Evolutionary conservation across 805 yeast genomes (phyloP), one percentile per base, ranked within the genome.

Genomic region (Sugiyamaella americana): DNA sequence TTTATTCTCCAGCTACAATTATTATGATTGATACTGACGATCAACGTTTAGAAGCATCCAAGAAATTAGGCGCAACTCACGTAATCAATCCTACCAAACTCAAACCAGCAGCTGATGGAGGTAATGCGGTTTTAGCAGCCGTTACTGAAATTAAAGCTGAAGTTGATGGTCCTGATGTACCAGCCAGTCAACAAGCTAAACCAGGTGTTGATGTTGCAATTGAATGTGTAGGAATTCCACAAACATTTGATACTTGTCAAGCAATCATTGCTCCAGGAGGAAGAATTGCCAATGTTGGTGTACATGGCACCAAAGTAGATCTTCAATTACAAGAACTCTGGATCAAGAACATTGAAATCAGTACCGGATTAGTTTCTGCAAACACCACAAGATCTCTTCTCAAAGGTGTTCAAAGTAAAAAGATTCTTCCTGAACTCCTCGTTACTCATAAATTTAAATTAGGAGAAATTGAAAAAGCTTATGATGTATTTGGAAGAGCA

Each of bases 21-120:
- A 68, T 84, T 48, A 78, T 82, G 46, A 75, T 84, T 40, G 96
- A 87, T 64, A 71, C 84, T 40, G 73, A 80, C 53, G 87, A 84
- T 51, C 66, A 70, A 41, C 84, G 86, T 58, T 73, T 87, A 52
- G 72, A 76, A 41, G 74, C 83, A 68, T 89, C 95, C 43, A 66
- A 64, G 51, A 75, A 86, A 58, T 87, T 93, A 60, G 97, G 98
- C 55, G 97, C 97, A 42, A 89, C 97, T 40, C 91, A 87, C 62
- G 89, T 89, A 56, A 72, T 91, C 55, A 87, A 91, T 74, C 93
- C 98, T 50, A 68, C 77, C 37, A 80, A 80, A 58, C 72, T 43
- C 5, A 30, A 23, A 19, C 23, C 45, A 18, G 65, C 68, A 24
- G 55, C 64, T 19, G 66, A 73, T 40, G 47, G 62, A 26, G 5